Base-by-base conservation (phyloP, 1,284 basidiomycete genomes). In the Apiotrichum veenhuisii region DNA sequence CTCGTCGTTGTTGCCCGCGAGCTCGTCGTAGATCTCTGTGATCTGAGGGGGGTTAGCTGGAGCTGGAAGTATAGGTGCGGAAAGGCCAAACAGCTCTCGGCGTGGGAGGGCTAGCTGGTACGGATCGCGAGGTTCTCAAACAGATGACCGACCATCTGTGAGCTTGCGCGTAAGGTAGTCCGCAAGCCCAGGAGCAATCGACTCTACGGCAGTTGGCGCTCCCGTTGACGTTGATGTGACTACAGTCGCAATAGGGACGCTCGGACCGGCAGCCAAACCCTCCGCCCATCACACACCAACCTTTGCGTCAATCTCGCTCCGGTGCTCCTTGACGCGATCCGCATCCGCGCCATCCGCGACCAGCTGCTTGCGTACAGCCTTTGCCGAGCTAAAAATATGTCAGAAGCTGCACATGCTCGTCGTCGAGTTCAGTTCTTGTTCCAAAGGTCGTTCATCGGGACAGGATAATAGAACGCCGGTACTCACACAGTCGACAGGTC, bases 281-380 rank as follows among this genome's bases (percentile, higher is more conserved):
- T 4, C 5, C 3, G n/a, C 26, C 5, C 23, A 20, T 15, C 15
- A n/a, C 17, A 15, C 10, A 64, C 73, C 50, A 45, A 75, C 74
- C 45, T 64, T 56, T 37, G 68, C 50, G 47, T 78, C 76, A 50
- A 78, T 72, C n/a, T 62, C 69, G 12, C 50, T 42, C 20, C 72
- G 65, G 52, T 70, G 37, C 41, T 58, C 64, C 64, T 76, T 77
- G 59, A 77, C 69, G 7, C 49, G 49, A 0, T 52, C 67, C 23
- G 67, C 69, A 57, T 74, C 68, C 47, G 71, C 68, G 5, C 76
- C 76, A 12, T 56, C 57, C 1, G 59, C 57, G 15, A 76, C 56
- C 12, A 77, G 66, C 43, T 69, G 64, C 62, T 74, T 76, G 27
- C 76, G 68, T 1, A 77, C 71, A 9, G 59, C 70, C 61, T 76